Base-by-base conservation (phyloP, 805 yeast genomes). In the Schizosaccharomyces cryophilus region DNA sequence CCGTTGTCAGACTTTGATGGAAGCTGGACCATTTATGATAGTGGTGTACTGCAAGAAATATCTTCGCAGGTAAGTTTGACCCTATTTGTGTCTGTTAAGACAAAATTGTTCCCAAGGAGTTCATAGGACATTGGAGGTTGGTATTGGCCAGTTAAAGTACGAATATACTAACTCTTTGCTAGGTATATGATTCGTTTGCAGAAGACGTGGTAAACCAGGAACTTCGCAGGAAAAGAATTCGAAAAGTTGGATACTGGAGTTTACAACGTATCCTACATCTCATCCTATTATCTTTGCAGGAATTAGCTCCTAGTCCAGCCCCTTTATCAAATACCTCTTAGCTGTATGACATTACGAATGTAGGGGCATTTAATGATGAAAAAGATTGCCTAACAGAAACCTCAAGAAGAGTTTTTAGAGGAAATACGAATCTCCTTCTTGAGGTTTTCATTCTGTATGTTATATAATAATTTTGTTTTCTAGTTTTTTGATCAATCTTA, bases 21-120 rank as follows among this genome's bases (percentile, higher is more conserved):
- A 0, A 80, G 95, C 6, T 93, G 98, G 98, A 90, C 98, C 0
- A 76, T 87, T 2, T 93, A 88, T 70, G 98, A 93, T 69, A 84
- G 93, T 31, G 75, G 84, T 61, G 74, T 93, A 63, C 87, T 90
- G 95, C 93, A 85, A 68, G 96, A 90, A 68, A 76, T 93, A 60
- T 84, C 93, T 17, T 21, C 56, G 35, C 30, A 29, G 56, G 56
- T 51, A 51, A 51, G 56, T 29, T 7, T 29, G 21, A 51, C 56
- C 35, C 56, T 51, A 17, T 45, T 45, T 24, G 26, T 13, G 9
- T 19, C 51, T 45, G 26, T 45, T 15, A 45, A 45, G 13, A 45
- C 24, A 45, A 24, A n/a, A 24, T 13, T 24, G 9, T 45, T 45
- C 17, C 51, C 51, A 19, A 45, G 26, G 17, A 45, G 21, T 45